phyloP scores from a whole-genome alignment of 2,329 filamentous ascomycete species.

The Talaromyces sp. region DNA sequence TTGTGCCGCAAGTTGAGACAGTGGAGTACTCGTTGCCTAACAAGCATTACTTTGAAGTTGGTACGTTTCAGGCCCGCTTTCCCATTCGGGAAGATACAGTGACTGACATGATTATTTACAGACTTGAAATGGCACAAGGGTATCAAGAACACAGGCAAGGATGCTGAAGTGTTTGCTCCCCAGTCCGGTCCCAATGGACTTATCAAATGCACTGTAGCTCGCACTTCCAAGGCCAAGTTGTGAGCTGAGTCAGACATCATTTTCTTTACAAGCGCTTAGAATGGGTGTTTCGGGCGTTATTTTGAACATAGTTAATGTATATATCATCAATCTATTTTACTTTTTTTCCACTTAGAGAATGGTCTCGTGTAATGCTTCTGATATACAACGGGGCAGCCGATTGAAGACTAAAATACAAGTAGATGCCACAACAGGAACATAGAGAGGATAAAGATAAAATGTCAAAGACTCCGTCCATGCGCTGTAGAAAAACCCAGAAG shows the following conservation, averaged over 20 bases:
- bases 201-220: conserved; percentile 81
- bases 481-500: conserved; percentile 31
- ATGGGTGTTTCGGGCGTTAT: conserved; percentile 10
- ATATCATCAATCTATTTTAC: conserved; percentile 5
- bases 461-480: conserved; percentile 42
- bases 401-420: not conserved
- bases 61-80: conserved; percentile 29
- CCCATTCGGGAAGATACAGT: not conserved
- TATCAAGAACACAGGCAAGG: conserved; percentile 88
- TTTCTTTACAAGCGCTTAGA: conserved; percentile 9
- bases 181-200: conserved; percentile 92
- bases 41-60: conserved; percentile 98
- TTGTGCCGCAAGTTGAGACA: conserved; percentile 66
- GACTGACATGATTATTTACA: conserved; percentile 36
- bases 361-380: conserved; percentile 10
- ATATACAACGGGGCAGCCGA: conserved; percentile 17
- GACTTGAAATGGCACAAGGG: conserved; percentile 97
- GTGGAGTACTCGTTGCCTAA: conserved; percentile 88
- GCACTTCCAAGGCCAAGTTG: conserved; percentile 36
- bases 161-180: conserved; percentile 93
- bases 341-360: not conserved
- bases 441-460: conserved; percentile 21
- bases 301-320: not conserved
- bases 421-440: conserved; percentile 9
- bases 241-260: conserved; percentile 24